phyloP scores from a whole-genome alignment of 495 filamentous ascomycete genomes.

The Trypethelium eluteriae region DNA sequence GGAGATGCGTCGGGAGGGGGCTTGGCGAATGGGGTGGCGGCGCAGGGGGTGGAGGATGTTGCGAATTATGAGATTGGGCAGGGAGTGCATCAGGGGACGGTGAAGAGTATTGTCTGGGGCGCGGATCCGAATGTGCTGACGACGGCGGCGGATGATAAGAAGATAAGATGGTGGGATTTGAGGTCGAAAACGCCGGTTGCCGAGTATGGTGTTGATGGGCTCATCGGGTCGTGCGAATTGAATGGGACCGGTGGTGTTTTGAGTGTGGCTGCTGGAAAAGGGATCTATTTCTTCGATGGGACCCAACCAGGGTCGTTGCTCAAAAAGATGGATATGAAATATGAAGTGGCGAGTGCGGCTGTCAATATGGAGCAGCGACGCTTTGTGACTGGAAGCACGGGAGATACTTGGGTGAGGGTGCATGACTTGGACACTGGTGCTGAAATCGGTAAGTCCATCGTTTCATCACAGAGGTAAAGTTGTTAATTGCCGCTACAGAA shows the following conservation, averaged over 20 bases:
- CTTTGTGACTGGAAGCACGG: slow-evolving; percentile 77
- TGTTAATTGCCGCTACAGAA: slow-evolving; percentile 42
- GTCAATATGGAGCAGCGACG: slow-evolving; percentile 72
- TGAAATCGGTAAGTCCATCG: slow-evolving; percentile 41
- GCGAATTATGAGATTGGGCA: slow-evolving; percentile 70
- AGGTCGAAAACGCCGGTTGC: slow-evolving; percentile 62
- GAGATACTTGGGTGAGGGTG: slow-evolving; percentile 90
- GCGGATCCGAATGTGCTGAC: slow-evolving; percentile 76
- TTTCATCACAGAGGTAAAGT: slow-evolving; percentile 24
- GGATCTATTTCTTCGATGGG: slow-evolving; percentile 88
- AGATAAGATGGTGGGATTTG: slow-evolving; percentile 90
- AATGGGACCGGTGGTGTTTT: slow-evolving; percentile 48
- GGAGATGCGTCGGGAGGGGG: not conserved
- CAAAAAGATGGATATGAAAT: slow-evolving; percentile 65
- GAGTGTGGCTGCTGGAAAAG: slow-evolving; percentile 74
- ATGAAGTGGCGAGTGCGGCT: slow-evolving; percentile 83
- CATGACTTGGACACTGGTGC: slow-evolving; percentile 75
- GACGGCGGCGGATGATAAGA: slow-evolving; percentile 83
- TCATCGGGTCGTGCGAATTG: slow-evolving; percentile 84
- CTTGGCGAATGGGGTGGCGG: not conserved
- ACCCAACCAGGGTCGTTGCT: slow-evolving; percentile 57
- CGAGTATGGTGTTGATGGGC: slow-evolving; percentile 66
- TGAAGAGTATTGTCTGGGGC: slow-evolving; percentile 93
- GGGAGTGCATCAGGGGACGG: slow-evolving; percentile 72
- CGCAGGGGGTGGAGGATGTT: slow-evolving; percentile 21